phyloP scores from a whole-genome alignment of 441 rosid genomes.

The Gossypium trilobum region DNA sequence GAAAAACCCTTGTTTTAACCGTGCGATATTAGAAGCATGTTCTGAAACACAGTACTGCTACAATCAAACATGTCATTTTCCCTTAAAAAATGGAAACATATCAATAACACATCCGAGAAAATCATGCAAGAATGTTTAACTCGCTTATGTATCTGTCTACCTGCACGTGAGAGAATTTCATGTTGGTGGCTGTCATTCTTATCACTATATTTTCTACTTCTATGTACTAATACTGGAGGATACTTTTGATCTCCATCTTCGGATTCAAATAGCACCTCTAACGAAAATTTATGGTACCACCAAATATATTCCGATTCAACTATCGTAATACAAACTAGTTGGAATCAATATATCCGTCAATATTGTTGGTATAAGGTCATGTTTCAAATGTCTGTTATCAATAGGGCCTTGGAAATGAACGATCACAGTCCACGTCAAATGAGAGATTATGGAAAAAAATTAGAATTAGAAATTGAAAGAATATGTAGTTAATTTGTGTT shows the following conservation, averaged over 20 bases:
- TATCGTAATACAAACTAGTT: background rate
- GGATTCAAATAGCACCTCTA: no score
- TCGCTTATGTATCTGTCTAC: background rate
- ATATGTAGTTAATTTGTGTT: conserved; percentile 17
- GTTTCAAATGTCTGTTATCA: conserved; percentile 12
- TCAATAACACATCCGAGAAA: conserved; percentile 24
- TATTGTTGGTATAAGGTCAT: conserved; percentile 19
- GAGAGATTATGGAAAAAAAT: background rate
- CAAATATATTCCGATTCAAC: no score
- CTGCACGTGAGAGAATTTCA: conserved; percentile 28
- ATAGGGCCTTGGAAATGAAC: conserved; percentile 15
- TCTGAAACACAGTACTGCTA: conserved; percentile 8
- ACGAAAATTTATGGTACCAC: no score
- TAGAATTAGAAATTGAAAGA: background rate
- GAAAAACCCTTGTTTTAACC: conserved; percentile 30
- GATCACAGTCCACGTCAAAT: conserved; percentile 14
- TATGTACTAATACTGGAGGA: no score
- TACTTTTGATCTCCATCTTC: no score
- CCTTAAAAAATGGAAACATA: conserved; percentile 31
- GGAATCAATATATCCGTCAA: background rate
- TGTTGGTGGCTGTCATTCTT: conserved; percentile 5
- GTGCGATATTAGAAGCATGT: conserved; percentile 21
- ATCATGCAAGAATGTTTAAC: conserved; percentile 12
- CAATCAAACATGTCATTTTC: conserved; percentile 34
- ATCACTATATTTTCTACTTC: background rate